Evolutionary conservation across 208 protist species (phyloP).

Genomic region (Leishmania mexicana): DNA sequence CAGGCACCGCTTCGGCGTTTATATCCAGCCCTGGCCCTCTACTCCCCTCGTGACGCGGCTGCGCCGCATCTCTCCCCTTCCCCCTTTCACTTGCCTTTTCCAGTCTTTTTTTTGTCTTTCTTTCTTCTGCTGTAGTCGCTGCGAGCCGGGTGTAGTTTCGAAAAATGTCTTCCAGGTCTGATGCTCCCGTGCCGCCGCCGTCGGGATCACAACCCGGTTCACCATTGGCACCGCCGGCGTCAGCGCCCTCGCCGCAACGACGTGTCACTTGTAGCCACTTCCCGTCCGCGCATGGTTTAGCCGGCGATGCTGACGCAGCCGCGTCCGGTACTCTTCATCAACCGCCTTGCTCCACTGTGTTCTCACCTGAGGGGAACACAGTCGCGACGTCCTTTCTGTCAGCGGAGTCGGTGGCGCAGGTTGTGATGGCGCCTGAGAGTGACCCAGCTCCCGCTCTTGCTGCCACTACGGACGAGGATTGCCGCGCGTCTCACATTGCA

Average conservation of each 20-base stretch:
- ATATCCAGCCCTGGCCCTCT: not conserved
- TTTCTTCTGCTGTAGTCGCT: not conserved
- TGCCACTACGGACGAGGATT: not conserved
- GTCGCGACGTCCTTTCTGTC: not conserved
- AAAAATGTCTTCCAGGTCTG: not conserved
- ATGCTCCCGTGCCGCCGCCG: not conserved
- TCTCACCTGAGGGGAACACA: not conserved
- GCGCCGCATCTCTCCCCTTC: not conserved
- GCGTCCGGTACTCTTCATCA: not conserved
- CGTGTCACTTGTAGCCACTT: not conserved
- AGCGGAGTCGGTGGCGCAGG: not conserved
- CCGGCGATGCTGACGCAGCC: not conserved
- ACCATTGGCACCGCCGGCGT: not conserved
- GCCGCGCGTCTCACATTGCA: not conserved
- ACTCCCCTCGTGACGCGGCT: not conserved
- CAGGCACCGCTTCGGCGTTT: not conserved
- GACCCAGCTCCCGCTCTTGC: not conserved
- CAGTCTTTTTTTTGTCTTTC: constrained; percentile 4
- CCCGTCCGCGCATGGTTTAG: not conserved
- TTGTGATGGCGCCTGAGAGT: not conserved
- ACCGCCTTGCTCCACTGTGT: not conserved
- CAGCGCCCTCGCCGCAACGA: not conserved
- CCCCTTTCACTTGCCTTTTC: not conserved
- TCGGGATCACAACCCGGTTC: not conserved
- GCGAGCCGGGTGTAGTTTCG: not conserved